These are phyloP conservation scores for Berberis vulgaris DNA, from an alignment of 164 flowering plant genomes.

Conservation along the genomic window DNA sequence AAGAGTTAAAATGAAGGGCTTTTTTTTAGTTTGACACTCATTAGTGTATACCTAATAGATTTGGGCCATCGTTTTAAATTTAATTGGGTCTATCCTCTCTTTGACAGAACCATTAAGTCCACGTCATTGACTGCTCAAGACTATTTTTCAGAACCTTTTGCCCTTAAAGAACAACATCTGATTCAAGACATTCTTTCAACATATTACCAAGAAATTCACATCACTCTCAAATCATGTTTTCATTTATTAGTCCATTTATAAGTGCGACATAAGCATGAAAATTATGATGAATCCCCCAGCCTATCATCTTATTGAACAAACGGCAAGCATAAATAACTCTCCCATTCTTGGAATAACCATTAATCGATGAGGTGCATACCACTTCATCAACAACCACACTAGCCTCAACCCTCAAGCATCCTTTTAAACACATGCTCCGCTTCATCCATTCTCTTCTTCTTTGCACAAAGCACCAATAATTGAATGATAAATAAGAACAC, in stretches of 20 bases:
- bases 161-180: constrained; percentile 37
- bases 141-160: too few species aligned
- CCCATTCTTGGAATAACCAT: constrained; percentile 46
- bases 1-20: too few species aligned
- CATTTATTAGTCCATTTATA: constrained; percentile 49
- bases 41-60: too few species aligned
- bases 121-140: too few species aligned
- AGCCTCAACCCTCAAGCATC: constrained; percentile 30
- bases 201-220: constrained; percentile 41
- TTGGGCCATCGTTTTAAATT: too few species aligned
- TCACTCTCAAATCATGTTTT: constrained; percentile 38
- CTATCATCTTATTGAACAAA: constrained; percentile 44
- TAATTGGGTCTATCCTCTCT: too few species aligned
- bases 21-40: too few species aligned
- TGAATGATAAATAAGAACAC: constrained; percentile 50
- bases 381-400: constrained; percentile 47
- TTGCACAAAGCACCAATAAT: constrained; percentile 39
- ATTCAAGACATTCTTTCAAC: constrained; percentile 44
- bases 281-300: constrained; percentile 31
- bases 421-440: constrained; percentile 40
- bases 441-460: constrained; percentile 35
- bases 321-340: constrained; percentile 29
- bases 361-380: constrained; percentile 45
- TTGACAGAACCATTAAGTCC: too few species aligned
- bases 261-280: constrained; percentile 42